A percentile compares a stretch with the other conserved stretches of the same genome.
Evolutionary conservation across 129 eudicot species (phyloP).

Genomic region (Ambrosia trifida): DNA sequence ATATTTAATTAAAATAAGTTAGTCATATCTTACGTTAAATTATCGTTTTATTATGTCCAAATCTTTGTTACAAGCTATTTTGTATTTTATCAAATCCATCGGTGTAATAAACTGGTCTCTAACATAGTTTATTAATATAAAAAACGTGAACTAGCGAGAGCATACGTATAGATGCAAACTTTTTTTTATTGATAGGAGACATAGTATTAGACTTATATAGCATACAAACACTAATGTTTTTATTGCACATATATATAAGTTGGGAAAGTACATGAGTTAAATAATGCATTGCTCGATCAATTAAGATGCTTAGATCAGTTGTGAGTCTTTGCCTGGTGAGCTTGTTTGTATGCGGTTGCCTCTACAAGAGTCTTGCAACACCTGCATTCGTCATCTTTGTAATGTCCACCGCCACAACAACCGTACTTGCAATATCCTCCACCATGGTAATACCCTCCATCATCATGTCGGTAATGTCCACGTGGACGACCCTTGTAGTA

Average conservation of each 20-base stretch:
- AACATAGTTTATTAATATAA: too few relatives aligned
- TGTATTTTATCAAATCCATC: too few relatives aligned
- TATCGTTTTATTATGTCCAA: too few relatives aligned
- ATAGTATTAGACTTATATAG: background rate
- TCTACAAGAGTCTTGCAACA: conserved; percentile 30
- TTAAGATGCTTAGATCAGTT: conserved; percentile 21
- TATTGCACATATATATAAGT: background rate
- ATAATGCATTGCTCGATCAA: conserved; percentile 12
- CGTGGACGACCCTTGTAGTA: conserved; percentile 14
- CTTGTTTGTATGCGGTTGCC: conserved; percentile 30
- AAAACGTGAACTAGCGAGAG: too few relatives aligned
- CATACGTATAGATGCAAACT: too few relatives aligned
- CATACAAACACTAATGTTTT: conserved; percentile 1
- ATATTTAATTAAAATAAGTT: too few relatives aligned
- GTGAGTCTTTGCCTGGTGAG: conserved; percentile 24
- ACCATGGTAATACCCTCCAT: background rate
- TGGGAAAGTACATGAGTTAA: background rate
- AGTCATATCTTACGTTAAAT: too few relatives aligned
- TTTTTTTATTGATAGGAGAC: too few relatives aligned
- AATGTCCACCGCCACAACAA: conserved; percentile 28
- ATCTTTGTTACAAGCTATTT: too few relatives aligned
- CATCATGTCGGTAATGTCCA: background rate
- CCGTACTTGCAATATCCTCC: conserved; percentile 27
- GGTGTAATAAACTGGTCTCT: too few relatives aligned
- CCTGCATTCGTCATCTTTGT: conserved; percentile 22